Evolutionary conservation across 1,284 basidiomycete species (phyloP).

Genomic region (Apiotrichum montevideense): DNA sequence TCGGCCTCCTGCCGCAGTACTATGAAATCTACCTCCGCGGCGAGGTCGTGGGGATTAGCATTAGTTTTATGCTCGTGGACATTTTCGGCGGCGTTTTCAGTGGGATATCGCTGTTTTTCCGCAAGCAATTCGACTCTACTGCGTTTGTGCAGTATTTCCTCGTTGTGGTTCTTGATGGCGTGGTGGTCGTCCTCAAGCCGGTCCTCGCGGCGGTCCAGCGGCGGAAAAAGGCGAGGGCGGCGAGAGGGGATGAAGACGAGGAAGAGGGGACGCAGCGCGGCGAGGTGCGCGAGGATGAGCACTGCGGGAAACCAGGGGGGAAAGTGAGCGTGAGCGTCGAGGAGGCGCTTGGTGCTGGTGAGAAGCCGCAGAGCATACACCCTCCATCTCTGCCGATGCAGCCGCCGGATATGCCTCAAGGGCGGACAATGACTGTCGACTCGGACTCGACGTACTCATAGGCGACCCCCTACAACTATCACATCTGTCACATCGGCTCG

Average conservation of each 20-base stretch:
- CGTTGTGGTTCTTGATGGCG: constrained; percentile 55
- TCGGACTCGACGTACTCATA: no score
- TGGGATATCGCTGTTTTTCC: constrained; percentile 64
- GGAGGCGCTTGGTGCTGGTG: no score
- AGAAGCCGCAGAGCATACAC: no score
- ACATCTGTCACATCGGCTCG: no score
- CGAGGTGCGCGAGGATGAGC: no score
- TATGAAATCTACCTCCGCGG: constrained; percentile 62
- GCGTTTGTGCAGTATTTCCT: constrained; percentile 54
- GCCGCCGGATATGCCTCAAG: no score
- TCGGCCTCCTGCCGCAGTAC: constrained; percentile 59
- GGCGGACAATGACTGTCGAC: no score
- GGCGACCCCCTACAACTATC: no score
- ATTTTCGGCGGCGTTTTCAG: constrained; percentile 64
- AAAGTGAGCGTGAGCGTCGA: no score
- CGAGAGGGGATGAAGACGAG: background rate
- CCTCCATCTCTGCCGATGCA: no score
- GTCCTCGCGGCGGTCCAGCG: constrained; percentile 54
- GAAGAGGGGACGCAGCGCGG: background rate
- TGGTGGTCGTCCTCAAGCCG: constrained; percentile 56
- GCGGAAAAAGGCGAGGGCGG: background rate
- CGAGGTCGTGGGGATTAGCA: constrained; percentile 68
- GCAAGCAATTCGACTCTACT: constrained; percentile 59
- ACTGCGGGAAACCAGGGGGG: no score
- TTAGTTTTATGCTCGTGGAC: constrained; percentile 65